Percentiles rank a stretch among this genome's conserved stretches.
Conservation (phyloP, 228 moss, liverwort and hornwort genomes). For the Sphagnum magellanicum region DNA sequence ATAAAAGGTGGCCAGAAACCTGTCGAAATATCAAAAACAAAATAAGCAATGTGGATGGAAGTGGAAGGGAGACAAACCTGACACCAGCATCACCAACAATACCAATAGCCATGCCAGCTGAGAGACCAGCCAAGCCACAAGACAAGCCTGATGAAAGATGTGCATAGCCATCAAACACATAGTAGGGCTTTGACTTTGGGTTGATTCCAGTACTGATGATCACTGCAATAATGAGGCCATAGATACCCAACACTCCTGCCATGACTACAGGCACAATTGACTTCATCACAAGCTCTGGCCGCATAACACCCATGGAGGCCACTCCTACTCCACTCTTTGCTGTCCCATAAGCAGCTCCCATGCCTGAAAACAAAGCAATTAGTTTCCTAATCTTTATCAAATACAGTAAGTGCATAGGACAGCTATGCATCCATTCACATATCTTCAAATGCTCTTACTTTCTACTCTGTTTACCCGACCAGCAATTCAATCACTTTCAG, state of each 20-base stretch:
- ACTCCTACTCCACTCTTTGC: conserved; percentile 91
- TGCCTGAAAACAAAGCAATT: conserved; percentile 22
- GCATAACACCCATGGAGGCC: conserved; percentile 92
- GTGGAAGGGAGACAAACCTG: conserved; percentile 3
- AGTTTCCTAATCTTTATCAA: too few species aligned
- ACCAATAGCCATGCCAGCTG: conserved; percentile 67
- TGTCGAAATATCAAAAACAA: not conserved
- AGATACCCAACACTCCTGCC: conserved; percentile 91
- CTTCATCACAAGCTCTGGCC: conserved; percentile 89
- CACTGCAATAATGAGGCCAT: conserved; percentile 79
- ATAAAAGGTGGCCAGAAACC: too few species aligned
- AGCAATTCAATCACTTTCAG: not conserved
- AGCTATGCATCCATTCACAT: too few species aligned
- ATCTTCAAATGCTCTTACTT: too few species aligned
- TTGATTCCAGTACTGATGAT: conserved; percentile 89
- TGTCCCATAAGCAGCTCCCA: conserved; percentile 85
- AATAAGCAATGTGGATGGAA: not conserved
- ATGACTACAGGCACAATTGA: conserved; percentile 89
- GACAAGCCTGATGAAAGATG: conserved; percentile 79
- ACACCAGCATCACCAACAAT: conserved; percentile 61
- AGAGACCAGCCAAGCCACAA: conserved; percentile 64
- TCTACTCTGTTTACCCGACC: too few species aligned
- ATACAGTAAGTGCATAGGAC: too few species aligned
- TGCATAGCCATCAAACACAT: conserved; percentile 76
- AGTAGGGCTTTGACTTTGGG: conserved; percentile 85